Base-by-base conservation (phyloP, 2,329 filamentous ascomycete species). In the Monilinia vaccinii-corymbosi region DNA sequence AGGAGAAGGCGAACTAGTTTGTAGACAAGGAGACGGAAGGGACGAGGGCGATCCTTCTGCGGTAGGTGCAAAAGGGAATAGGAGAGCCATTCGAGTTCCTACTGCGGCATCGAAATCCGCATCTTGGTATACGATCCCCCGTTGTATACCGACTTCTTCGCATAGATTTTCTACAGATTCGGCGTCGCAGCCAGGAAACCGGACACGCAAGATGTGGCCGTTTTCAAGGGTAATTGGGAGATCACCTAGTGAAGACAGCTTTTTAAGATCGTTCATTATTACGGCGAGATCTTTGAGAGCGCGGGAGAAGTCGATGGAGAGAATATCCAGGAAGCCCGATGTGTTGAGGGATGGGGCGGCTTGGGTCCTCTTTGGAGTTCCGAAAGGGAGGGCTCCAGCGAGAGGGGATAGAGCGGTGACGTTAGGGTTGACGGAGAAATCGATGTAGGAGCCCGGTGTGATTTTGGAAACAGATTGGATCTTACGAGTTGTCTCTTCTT, bases 111-210 rank as follows among this genome's bases (percentile, higher is more conserved):
- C 83, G 67, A 96, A 96, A 21, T 87, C 85, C 36, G 73, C 64
- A 65, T 97, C 94, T 75, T 97, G 87, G 14, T 81, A 77, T 4
- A 97, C 82, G 4, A 89, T 76, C 1, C 94, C 94, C 57, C 91
- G 81, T 63, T 86, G 84, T 9, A 99, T 80, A n/a, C 88, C 89
- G 13, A 96, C 80, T 71, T 99, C 94, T 50, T 90, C 84, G 71
- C 92, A 97, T 1, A 99, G 80, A 3, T 80, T 78, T 70, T 96
- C 90, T 0, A 96, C 88, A 0, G 89, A 89, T 18, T 86, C 83
- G 0, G 85, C 85, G 69, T 97, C 93, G 63, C 94, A 92, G 3
- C 94, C 94, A 0, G 92, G 91, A 70, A 99, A 97, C 34, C 91
- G 87, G 2, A 97, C 85, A 38, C 91, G 85, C 0, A 83, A 81